A percentile compares a stretch with the other conserved stretches of the same genome.
phyloP scores from a whole-genome alignment of 1,284 basidiomycete species.

The Pseudomicrostroma phylloplanum region DNA sequence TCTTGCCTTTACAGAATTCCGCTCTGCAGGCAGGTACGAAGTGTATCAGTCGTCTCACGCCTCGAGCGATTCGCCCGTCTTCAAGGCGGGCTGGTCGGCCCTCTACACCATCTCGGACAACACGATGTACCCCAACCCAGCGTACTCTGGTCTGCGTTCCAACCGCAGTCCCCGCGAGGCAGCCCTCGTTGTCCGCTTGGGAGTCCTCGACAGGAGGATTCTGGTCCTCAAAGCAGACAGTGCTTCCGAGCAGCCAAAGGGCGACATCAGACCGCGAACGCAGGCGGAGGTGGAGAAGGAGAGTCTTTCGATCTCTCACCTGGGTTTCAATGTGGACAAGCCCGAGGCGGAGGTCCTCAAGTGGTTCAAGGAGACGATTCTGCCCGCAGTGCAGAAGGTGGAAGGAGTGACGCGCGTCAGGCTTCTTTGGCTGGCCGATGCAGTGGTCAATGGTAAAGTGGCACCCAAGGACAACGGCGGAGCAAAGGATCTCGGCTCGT shows the following conservation, averaged over 20 bases:
- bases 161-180: conserved; percentile 50
- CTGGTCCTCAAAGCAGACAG: conserved; percentile 39
- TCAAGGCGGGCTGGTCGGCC: conserved; percentile 42
- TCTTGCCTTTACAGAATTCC: conserved; percentile 17
- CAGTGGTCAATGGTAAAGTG: conserved; percentile 16
- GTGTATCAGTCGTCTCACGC: conserved; percentile 7
- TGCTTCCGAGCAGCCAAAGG: conserved; percentile 1
- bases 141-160: conserved; percentile 46
- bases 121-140: conserved; percentile 40
- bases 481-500: conserved; percentile 18
- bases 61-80: conserved; percentile 1
- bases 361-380: conserved; percentile 37
- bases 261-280: conserved; percentile 15
- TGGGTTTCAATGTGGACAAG: neutral
- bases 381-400: conserved; percentile 24
- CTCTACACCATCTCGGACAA: conserved; percentile 48
- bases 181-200: conserved; percentile 46
- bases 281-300: conserved; percentile 15
- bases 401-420: conserved; percentile 37
- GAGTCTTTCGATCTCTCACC: conserved; percentile 14
- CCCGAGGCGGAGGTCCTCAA: conserved; percentile 13
- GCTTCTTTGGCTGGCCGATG: conserved; percentile 36
- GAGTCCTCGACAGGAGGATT: conserved; percentile 50
- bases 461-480: conserved; percentile 13
- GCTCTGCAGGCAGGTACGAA: conserved; percentile 17